These are phyloP conservation scores for Anisodus acutangulus DNA, from an alignment of 257 asterid species.

Conservation along the genomic window DNA sequence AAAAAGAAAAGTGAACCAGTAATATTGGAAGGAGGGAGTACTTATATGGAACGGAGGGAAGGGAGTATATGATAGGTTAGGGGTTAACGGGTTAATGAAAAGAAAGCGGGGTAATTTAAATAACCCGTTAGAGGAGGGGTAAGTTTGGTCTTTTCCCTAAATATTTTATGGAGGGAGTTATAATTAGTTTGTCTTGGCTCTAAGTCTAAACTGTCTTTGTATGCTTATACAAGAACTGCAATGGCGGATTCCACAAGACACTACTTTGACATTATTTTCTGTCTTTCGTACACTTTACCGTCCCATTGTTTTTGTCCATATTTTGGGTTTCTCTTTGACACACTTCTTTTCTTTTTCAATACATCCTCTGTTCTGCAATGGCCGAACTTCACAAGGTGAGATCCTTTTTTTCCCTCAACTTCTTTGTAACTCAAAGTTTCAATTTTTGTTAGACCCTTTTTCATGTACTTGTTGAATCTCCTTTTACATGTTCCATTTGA, in stretches of 20 bases:
- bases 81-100: no score
- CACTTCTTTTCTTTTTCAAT: background rate
- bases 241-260: conserved; percentile 22
- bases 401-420: no score
- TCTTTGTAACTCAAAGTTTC: background rate
- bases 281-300: background rate
- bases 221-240: background rate
- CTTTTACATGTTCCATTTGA: background rate
- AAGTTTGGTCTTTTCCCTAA: no score
- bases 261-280: conserved; percentile 16
- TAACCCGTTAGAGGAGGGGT: no score
- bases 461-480: background rate
- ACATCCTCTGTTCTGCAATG: background rate
- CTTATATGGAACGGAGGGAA: no score
- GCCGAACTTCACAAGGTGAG: conserved; percentile 19
- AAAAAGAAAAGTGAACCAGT: no score
- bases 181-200: background rate
- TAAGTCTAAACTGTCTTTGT: background rate
- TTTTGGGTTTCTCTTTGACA: background rate
- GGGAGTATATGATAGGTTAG: no score
- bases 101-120: no score
- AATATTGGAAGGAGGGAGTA: no score
- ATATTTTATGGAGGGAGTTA: background rate
- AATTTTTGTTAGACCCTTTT: background rate
- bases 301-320: background rate